A percentile compares a stretch with the other conserved stretches of the same genome.
These are phyloP conservation scores for Ballota nigra DNA, from an alignment of 257 asterid species.

Conservation along the genomic window DNA sequence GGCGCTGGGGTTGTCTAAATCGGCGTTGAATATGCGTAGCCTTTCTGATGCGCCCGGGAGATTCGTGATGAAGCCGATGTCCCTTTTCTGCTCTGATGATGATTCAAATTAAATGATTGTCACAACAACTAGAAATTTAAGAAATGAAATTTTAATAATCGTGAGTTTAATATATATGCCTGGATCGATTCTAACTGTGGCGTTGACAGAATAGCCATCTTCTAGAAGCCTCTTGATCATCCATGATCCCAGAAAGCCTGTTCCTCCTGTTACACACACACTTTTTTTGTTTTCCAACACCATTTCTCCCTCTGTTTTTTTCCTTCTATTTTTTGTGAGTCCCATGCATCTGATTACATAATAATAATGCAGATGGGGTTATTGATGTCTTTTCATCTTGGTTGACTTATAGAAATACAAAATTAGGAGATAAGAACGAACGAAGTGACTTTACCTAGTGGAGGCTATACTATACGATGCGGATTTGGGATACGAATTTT, in stretches of 20 bases:
- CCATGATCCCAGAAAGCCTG: conserved; percentile 42
- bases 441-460: no score
- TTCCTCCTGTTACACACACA: conserved; percentile 48
- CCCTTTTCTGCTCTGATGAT: conserved; percentile 1
- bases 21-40: conserved; percentile 54
- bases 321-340: not conserved
- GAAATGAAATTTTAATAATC: no score
- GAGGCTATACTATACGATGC: no score
- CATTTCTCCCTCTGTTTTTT: not conserved
- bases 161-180: not conserved
- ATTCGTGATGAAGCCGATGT: conserved; percentile 50
- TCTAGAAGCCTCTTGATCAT: conserved; percentile 39
- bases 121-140: no score
- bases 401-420: no score
- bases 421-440: no score
- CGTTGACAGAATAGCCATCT: conserved; percentile 43
- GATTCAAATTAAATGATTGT: no score
- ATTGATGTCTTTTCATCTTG: not conserved
- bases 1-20: conserved; percentile 47
- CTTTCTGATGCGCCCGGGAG: conserved; percentile 53
- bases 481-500: no score
- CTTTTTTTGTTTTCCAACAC: not conserved
- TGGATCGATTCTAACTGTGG: conserved; percentile 34
- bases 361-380: not conserved
- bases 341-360: not conserved